Conservation (phyloP, 805 yeast genomes). For the Ogataea allantospora region DNA sequence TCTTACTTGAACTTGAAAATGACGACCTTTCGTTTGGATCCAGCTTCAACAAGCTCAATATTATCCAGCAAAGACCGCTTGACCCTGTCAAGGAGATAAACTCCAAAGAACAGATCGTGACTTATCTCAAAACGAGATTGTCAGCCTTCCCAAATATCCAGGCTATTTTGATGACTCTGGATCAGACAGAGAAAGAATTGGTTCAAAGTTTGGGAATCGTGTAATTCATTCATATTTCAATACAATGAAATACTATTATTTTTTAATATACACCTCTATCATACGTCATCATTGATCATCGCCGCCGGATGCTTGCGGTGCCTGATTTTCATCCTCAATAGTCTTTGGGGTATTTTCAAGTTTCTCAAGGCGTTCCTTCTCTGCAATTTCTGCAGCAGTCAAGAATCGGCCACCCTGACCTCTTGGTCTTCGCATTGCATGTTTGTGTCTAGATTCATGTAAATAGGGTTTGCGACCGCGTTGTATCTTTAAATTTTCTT, state of each 20-base stretch:
- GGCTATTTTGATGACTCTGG: slow-evolving; percentile 15
- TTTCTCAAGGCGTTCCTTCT: slow-evolving; percentile 46
- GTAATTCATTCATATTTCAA: neutral
- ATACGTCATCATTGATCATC: slow-evolving; percentile 6
- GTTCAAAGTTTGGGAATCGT: slow-evolving; percentile 13
- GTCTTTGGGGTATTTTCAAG: slow-evolving; percentile 21
- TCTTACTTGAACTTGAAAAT: slow-evolving; percentile 60
- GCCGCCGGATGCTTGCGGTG: slow-evolving; percentile 2
- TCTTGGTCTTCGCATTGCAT: slow-evolving; percentile 98
- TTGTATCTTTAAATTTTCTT: slow-evolving; percentile 82
- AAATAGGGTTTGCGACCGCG: slow-evolving; percentile 90
- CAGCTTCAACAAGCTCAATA: slow-evolving; percentile 68
- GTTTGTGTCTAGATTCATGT: slow-evolving; percentile 97
- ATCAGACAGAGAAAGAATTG: slow-evolving; percentile 18
- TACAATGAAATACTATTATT: neutral
- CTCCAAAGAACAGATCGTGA: slow-evolving; percentile 32
- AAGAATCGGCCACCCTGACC: slow-evolving; percentile 98
- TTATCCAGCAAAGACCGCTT: slow-evolving; percentile 56
- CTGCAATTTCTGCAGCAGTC: slow-evolving; percentile 90
- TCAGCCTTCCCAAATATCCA: slow-evolving; percentile 17
- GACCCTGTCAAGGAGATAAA: slow-evolving; percentile 67
- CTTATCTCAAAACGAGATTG: slow-evolving; percentile 32
- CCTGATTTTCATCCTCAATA: slow-evolving; percentile 10
- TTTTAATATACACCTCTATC: slow-evolving; percentile 10
- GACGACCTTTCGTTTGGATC: slow-evolving; percentile 76